Conservation (phyloP, 805 yeast species). For the Metschnikowia proteae region DNA sequence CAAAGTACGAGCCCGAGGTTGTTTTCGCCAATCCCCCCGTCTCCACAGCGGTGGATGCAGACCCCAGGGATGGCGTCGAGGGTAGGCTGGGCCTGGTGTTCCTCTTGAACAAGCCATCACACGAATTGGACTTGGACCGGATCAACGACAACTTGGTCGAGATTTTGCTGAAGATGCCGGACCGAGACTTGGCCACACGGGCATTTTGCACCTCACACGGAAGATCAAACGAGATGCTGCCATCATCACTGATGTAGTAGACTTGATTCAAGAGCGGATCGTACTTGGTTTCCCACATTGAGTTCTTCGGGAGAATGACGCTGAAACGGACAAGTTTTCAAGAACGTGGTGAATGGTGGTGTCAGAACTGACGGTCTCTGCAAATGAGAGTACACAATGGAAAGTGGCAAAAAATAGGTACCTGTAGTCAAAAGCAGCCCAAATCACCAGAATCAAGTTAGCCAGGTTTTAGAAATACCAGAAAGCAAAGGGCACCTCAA, state of each 20-base stretch:
- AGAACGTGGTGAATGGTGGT: no score
- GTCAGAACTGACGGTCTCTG: no score
- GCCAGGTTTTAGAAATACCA: no score
- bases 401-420: neutral
- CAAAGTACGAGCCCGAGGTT: neutral
- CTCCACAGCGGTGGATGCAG: neutral
- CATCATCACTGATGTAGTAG: constrained; percentile 15
- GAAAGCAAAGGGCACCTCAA: no score
- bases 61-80: neutral
- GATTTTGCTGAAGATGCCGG: constrained; percentile 9
- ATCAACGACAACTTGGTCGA: constrained; percentile 12
- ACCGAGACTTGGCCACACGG: neutral
- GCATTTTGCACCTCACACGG: constrained; percentile 18
- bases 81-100: neutral
- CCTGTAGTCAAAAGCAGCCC: neutral
- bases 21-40: neutral
- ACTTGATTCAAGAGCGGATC: constrained; percentile 16
- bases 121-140: constrained; percentile 8
- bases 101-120: neutral
- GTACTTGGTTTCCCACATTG: constrained; percentile 16
- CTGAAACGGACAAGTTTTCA: neutral
- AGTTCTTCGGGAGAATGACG: neutral
- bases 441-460: no score
- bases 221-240: constrained; percentile 16
- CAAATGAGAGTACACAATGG: no score